Evolutionary conservation across 345 rosid genomes (phyloP).

Genomic region (Noccaea bulbosa): DNA sequence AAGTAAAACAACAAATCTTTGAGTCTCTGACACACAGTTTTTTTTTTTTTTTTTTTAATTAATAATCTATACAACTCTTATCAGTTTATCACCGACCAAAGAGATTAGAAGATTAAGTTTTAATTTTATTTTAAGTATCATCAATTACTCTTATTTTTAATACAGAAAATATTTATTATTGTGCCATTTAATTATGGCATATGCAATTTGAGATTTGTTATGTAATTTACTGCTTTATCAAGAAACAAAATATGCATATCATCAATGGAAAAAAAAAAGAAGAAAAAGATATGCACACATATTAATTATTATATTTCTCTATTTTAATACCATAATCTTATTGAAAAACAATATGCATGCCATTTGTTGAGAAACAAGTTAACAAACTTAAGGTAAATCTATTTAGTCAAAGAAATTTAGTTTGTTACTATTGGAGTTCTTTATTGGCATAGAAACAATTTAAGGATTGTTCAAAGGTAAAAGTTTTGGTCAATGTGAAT

Average conservation of each 20-base stretch:
- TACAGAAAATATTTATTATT: neutral
- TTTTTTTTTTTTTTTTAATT: neutral
- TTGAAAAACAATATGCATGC: slow-evolving; percentile 1
- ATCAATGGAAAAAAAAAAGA: neutral
- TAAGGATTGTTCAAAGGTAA: neutral
- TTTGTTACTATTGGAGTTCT: neutral
- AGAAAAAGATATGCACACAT: neutral
- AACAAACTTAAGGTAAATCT: neutral
- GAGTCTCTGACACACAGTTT: slow-evolving; percentile 9
- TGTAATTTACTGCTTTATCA: neutral
- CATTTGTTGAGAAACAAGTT: slow-evolving; percentile 8
- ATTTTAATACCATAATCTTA: neutral
- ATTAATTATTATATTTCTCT: neutral
- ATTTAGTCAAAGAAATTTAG: neutral
- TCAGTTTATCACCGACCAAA: slow-evolving; percentile 34
- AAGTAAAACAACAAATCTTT: neutral
- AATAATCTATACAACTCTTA: neutral
- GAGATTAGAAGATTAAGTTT: neutral
- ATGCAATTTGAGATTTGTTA: slow-evolving; percentile 4
- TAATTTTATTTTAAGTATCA: neutral
- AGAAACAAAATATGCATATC: neutral
- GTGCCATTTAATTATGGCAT: neutral
- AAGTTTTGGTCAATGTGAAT: neutral
- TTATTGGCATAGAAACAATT: neutral
- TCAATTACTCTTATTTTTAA: neutral